phyloP scores from a whole-genome alignment of 2,329 filamentous ascomycete genomes.

The Talaromyces sp. region DNA sequence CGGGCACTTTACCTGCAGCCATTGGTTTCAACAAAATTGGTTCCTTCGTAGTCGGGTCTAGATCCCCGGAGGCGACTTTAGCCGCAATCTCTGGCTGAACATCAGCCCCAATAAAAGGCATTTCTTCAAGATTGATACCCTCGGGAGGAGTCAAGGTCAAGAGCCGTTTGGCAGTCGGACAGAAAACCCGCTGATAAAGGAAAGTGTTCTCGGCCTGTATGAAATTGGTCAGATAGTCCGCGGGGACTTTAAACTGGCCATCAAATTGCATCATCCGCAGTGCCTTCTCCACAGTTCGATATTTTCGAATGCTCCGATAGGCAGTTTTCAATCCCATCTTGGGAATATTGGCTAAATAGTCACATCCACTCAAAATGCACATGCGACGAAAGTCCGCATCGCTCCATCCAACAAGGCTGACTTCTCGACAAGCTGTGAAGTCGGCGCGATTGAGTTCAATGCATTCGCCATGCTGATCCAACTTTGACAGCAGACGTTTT shows the following conservation, averaged over 20 bases:
- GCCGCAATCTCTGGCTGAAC: constrained; percentile 70
- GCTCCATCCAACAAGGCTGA: constrained; percentile 88
- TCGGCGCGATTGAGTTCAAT: constrained; percentile 87
- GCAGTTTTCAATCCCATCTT: constrained; percentile 92
- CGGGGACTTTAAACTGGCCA: constrained; percentile 77
- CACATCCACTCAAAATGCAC: constrained; percentile 95
- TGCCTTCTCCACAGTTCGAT: constrained; percentile 82
- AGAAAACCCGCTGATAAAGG: constrained; percentile 91
- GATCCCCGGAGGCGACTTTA: constrained; percentile 75
- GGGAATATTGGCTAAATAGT: constrained; percentile 85
- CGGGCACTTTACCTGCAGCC: constrained; percentile 35
- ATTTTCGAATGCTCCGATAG: constrained; percentile 83
- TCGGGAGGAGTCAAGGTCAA: constrained; percentile 74
- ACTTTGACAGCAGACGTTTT: constrained; percentile 85
- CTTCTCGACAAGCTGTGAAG: constrained; percentile 84
- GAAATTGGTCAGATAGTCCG: constrained; percentile 79
- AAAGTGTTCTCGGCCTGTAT: constrained; percentile 89
- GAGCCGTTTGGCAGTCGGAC: constrained; percentile 69
- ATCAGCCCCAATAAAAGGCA: constrained; percentile 79
- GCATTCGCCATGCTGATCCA: constrained; percentile 91
- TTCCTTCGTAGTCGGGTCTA: constrained; percentile 87
- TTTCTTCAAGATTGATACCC: constrained; percentile 66
- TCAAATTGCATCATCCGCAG: constrained; percentile 86
- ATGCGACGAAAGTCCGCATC: constrained; percentile 90
- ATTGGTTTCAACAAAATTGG: constrained; percentile 50